These are phyloP conservation scores for Maudiozyma serrabonitensis DNA, from an alignment of 805 yeast species.

Conservation along the genomic window DNA sequence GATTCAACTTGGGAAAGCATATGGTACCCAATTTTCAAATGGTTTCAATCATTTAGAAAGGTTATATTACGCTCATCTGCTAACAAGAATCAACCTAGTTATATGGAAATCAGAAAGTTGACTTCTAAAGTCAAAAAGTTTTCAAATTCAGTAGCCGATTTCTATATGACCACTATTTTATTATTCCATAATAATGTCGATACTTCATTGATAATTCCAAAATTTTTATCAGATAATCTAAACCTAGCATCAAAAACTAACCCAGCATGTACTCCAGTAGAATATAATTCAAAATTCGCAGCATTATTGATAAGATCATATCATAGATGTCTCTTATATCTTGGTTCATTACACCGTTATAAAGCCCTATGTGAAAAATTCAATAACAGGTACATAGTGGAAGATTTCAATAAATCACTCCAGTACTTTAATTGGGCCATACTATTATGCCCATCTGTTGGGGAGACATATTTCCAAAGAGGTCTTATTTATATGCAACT, in stretches of 20 bases:
- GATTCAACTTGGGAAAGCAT: slow-evolving; percentile 51
- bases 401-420: slow-evolving; percentile 37
- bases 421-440: slow-evolving; percentile 44
- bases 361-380: slow-evolving; percentile 39
- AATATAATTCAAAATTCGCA: neutral
- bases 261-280: neutral
- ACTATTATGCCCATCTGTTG: slow-evolving; percentile 52
- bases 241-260: neutral
- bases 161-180: slow-evolving; percentile 36
- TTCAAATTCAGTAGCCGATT: slow-evolving; percentile 37
- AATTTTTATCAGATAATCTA: slow-evolving; percentile 2
- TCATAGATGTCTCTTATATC: slow-evolving; percentile 31
- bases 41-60: slow-evolving; percentile 35
- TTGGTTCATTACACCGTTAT: slow-evolving; percentile 54
- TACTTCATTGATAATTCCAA: slow-evolving; percentile 9
- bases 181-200: slow-evolving; percentile 6
- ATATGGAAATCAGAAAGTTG: slow-evolving; percentile 49
- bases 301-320: slow-evolving; percentile 5
- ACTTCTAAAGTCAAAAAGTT: slow-evolving; percentile 44
- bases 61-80: slow-evolving; percentile 8
- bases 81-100: slow-evolving; percentile 17
- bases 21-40: slow-evolving; percentile 55
- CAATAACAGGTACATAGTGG: slow-evolving; percentile 29
- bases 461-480: slow-evolving; percentile 39
- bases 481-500: slow-evolving; percentile 22